phyloP scores from a whole-genome alignment of 2,329 filamentous ascomycete genomes.

The Phyllachora maydis region DNA sequence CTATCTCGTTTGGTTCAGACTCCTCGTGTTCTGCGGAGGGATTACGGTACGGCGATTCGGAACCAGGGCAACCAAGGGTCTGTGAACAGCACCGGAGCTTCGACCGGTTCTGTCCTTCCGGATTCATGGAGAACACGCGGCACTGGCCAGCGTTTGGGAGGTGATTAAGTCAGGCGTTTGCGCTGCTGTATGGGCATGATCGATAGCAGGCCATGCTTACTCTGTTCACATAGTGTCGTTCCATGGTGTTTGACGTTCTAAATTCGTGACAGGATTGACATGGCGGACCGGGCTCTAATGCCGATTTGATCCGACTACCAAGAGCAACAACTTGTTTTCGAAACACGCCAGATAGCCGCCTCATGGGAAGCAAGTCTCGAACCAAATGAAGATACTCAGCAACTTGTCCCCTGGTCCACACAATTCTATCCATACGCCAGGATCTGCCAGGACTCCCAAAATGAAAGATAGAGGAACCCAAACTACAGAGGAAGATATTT shows the following conservation, averaged over 20 bases:
- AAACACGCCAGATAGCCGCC: neutral
- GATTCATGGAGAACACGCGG: slow-evolving; percentile 45
- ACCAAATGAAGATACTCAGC: too few relatives aligned
- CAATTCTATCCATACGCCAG: too few relatives aligned
- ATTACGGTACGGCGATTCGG: slow-evolving; percentile 41
- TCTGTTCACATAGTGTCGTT: too few relatives aligned
- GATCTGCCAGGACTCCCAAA: too few relatives aligned
- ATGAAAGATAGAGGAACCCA: too few relatives aligned
- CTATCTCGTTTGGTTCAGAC: slow-evolving; percentile 45
- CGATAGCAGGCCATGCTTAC: neutral
- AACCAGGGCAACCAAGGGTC: slow-evolving; percentile 10
- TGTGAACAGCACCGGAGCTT: slow-evolving; percentile 18
- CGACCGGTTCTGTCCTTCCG: slow-evolving; percentile 27
- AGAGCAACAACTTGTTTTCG: neutral
- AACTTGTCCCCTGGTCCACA: too few relatives aligned
- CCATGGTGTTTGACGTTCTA: too few relatives aligned
- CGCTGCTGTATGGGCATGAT: neutral
- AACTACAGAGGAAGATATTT: too few relatives aligned
- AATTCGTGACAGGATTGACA: neutral
- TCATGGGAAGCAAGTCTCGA: too few relatives aligned
- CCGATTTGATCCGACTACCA: neutral
- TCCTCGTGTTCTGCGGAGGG: slow-evolving; percentile 22
- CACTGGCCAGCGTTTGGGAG: slow-evolving; percentile 38
- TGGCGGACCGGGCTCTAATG: neutral
- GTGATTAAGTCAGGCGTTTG: slow-evolving; percentile 9